phyloP scores from a whole-genome alignment of 2,329 filamentous ascomycete species.

The Fusarium chlamydosporum region DNA sequence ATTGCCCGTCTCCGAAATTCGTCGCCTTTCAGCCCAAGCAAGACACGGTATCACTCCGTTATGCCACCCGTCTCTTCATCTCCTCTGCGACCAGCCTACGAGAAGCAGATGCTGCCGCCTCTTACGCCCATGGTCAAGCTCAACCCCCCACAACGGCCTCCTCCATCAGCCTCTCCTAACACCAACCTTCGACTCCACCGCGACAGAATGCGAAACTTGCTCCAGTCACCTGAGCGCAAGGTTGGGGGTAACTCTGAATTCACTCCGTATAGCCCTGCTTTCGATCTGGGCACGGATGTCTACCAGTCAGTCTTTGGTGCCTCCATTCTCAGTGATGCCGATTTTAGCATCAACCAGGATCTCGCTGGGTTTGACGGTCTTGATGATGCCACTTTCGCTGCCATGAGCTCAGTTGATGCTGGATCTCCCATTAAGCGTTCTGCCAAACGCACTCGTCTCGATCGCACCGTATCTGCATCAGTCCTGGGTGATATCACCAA shows the following conservation, averaged over 20 bases:
- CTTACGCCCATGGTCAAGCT: conserved; percentile 89
- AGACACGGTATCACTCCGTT: conserved; percentile 69
- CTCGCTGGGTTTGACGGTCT: conserved; percentile 51
- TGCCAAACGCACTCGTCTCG: conserved; percentile 70
- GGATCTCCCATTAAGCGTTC: conserved; percentile 78
- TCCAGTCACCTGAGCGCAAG: conserved; percentile 78
- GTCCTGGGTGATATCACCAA: conserved; percentile 73
- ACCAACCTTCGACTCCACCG: conserved; percentile 92
- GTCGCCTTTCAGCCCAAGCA: conserved; percentile 91
- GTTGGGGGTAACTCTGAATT: conserved; percentile 61
- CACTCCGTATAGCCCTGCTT: conserved; percentile 75
- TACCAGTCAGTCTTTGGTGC: conserved; percentile 63
- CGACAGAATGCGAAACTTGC: conserved; percentile 82
- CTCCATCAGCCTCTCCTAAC: conserved; percentile 89
- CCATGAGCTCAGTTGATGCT: conserved; percentile 64
- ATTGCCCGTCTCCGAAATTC: conserved; percentile 93
- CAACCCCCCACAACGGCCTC: conserved; percentile 68
- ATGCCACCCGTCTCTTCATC: conserved; percentile 75
- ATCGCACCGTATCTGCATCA: conserved; percentile 73
- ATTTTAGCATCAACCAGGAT: conserved; percentile 74
- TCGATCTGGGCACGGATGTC: conserved; percentile 71
- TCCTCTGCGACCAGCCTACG: conserved; percentile 70
- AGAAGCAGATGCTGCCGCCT: conserved; percentile 77
- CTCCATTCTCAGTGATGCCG: conserved; percentile 63
- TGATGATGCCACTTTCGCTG: conserved; percentile 53